Evolutionary conservation across 768 basidiomycete species (phyloP), one percentile per base, ranked within the genome.

Genomic region (Hydnum rufescens): DNA sequence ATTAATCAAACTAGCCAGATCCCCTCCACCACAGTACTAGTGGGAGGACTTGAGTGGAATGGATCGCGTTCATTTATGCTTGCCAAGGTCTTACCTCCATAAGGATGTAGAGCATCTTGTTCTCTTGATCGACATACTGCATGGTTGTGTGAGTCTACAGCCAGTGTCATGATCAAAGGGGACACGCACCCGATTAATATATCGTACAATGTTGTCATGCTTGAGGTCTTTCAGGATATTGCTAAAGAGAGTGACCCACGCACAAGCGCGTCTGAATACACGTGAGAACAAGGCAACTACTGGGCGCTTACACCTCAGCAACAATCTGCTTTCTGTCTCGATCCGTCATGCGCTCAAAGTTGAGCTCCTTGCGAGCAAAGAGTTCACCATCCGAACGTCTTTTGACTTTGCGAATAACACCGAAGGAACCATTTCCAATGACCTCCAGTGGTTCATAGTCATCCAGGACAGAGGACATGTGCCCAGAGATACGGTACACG

Each of bases 371-470:
- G 31, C 88, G 71, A 3, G 92, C 92, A 58, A 88, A 83, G 31
- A 82, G 63, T 85, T 88, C 60, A 31, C 86, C 85, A 65, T 95
- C 90, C 13, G 74, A 66, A 64, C 85, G 86, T 59, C 89, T 70
- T 56, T 78, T 71, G 8, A 96, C 92, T 69, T 96, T 96, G 55
- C 89, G 78, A 58, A 99, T 99, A 55, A 97, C 86, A 1, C 95
- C 95, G 69, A 99, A 99, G 3, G 85, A 86, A 26, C 95, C 95
- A 60, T 92, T 96, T 3, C 95, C 95, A 46, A 99, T 93, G 53
- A 95, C 73, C 57, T 92, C 89, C 46, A 90, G 71, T 4, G 86
- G 71, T 56, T 89, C 87, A 61, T 93, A 97, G 48, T 74, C 73
- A 59, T 84, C 83, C 22, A 92, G 69, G 36, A 50, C 31, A 16